Percentiles rank a stretch among this genome's conserved stretches.
Conservation (phyloP, 352 stramenopile genomes). For the Pythium coloratum region DNA sequence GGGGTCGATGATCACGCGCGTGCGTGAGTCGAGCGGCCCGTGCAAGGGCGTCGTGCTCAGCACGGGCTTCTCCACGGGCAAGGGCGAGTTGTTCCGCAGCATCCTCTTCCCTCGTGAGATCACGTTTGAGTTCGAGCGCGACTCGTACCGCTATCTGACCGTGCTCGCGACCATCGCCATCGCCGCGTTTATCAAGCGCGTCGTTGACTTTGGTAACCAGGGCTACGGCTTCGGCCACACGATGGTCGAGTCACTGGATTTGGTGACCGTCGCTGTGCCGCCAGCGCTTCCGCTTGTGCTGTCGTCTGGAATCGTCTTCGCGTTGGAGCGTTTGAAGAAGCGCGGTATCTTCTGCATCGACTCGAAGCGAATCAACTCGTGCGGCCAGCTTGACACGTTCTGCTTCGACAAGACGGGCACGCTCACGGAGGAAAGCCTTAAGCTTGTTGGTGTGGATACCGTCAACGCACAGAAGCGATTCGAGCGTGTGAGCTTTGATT, state of each 20-base stretch:
- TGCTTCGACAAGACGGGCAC: conserved; percentile 77
- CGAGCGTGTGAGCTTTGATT: conserved; percentile 8
- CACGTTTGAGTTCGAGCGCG: conserved; percentile 61
- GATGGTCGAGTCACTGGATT: conserved; percentile 52
- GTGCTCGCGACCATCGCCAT: conserved; percentile 48
- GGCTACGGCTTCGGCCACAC: conserved; percentile 30
- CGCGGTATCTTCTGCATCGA: conserved; percentile 70
- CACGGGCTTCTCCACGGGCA: conserved; percentile 68
- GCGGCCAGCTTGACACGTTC: conserved; percentile 52
- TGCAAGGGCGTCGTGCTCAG: conserved; percentile 54
- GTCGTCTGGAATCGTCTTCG: conserved; percentile 57
- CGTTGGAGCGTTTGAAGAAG: conserved; percentile 46
- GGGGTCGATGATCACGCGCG: conserved; percentile 32
- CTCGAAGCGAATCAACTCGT: conserved; percentile 53
- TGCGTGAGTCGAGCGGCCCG: conserved; percentile 25
- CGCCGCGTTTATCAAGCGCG: conserved; percentile 51
- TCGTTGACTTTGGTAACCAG: conserved; percentile 37
- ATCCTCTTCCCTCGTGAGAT: conserved; percentile 66
- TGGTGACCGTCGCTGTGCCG: conserved; percentile 65
- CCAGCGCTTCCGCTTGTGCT: conserved; percentile 60
- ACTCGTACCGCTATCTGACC: conserved; percentile 64
- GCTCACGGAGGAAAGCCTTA: conserved; percentile 48
- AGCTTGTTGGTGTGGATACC: conserved; percentile 41
- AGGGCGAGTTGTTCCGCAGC: conserved; percentile 65
- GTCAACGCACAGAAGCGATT: neutral